These are phyloP conservation scores for Phalaenopsis hybrid DNA, from an alignment of 116 monocot genomes.

Conservation along the genomic window DNA sequence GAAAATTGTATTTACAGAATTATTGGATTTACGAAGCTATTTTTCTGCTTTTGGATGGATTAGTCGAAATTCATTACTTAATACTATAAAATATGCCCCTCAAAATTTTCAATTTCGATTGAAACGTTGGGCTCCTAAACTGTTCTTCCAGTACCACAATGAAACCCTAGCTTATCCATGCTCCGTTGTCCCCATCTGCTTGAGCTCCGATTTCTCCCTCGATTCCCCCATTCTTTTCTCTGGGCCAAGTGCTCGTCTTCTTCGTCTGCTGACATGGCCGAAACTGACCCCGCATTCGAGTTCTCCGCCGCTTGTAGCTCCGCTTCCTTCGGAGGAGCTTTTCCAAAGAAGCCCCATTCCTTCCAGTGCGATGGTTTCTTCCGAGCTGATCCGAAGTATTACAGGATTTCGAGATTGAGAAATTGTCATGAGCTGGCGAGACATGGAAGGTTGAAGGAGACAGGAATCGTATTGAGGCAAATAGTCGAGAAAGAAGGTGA, in stretches of 20 bases:
- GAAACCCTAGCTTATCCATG: conserved; percentile 12
- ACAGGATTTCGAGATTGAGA: conserved; percentile 12
- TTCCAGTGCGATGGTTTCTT: not conserved
- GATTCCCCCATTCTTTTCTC: not conserved
- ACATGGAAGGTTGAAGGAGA: conserved; percentile 24
- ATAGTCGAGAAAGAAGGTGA: conserved; percentile 32
- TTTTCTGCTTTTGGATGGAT: too few species aligned
- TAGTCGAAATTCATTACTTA: too few species aligned
- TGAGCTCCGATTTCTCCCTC: conserved; percentile 4
- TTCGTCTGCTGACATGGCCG: not conserved
- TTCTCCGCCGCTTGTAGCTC: not conserved
- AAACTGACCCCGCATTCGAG: not conserved
- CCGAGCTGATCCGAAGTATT: not conserved
- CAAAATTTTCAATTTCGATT: too few species aligned
- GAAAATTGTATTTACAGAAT: too few species aligned
- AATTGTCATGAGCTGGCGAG: conserved; percentile 26
- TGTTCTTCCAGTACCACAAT: not conserved
- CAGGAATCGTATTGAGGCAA: conserved; percentile 10
- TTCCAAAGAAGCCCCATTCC: not conserved
- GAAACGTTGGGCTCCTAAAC: too few species aligned
- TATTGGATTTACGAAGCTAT: too few species aligned
- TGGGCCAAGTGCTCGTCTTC: not conserved
- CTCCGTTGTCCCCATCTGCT: conserved; percentile 9
- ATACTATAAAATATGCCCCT: too few species aligned
- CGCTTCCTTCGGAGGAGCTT: not conserved